Evolutionary conservation across 192 early-diverging fungal species (phyloP).

Genomic region (Chytriomyces confervae): DNA sequence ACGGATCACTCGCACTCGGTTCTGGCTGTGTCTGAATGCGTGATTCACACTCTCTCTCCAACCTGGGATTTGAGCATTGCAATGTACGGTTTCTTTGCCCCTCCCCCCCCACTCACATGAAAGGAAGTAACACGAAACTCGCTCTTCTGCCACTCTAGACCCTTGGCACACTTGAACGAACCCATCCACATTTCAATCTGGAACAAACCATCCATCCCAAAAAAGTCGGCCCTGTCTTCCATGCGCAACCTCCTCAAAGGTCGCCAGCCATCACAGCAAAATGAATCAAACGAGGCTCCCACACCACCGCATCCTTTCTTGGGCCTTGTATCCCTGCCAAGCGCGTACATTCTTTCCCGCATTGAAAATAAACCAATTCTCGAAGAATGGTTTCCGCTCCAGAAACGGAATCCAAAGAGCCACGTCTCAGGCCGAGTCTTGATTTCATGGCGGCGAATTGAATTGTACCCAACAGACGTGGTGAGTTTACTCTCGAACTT

Average conservation of each 20-base stretch:
- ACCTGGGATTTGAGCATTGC: constrained; percentile 5
- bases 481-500: not conserved
- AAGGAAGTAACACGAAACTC: not conserved
- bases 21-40: not conserved
- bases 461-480: not conserved
- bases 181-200: constrained; percentile 32
- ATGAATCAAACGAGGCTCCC: not conserved
- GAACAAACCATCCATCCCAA: constrained; percentile 25
- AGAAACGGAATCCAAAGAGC: constrained; percentile 14
- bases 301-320: constrained; percentile 8
- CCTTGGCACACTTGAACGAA: constrained; percentile 14
- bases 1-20: not conserved
- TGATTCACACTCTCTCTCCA: not conserved
- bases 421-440: constrained; percentile 24
- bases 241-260: not conserved
- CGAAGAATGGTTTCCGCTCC: constrained; percentile 27
- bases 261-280: not conserved
- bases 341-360: not conserved
- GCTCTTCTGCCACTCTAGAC: not conserved
- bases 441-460: not conserved
- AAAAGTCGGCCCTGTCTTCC: not conserved
- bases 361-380: not conserved
- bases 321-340: constrained; percentile 9
- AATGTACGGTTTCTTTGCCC: not conserved
- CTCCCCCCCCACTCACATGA: not conserved